Evolutionary conservation across 1,284 basidiomycete genomes (phyloP), one percentile per base, ranked within the genome.

Genomic region (Trichosporon sp.): DNA sequence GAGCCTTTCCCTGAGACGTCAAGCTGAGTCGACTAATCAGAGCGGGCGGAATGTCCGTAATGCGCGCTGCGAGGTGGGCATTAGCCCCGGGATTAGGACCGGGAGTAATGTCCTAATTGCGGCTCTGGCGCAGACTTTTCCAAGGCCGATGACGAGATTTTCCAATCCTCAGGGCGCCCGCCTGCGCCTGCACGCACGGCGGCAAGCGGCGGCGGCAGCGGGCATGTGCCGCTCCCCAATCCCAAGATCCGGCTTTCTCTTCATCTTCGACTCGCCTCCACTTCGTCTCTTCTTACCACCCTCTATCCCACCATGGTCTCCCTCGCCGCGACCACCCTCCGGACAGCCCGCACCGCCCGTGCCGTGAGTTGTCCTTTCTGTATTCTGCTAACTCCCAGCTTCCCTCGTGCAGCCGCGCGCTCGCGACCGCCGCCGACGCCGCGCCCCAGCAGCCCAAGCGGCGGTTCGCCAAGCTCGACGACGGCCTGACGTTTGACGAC

Each of bases 401-500:
- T n/a, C 31, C 65, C n/a, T 66, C 65, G 68, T 64, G 62, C 65
- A 66, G 68, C 6, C 73, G 78, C 32, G 64, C 70, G 3, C 72
- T 80, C 8, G 78, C 78, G 18, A 80, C 78, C 15, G 62, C 71
- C 12, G 72, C 75, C 51, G 69, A 71, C 18, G 67, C 66, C 9
- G 44, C 69, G 27, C 67, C 70, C 34, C 23, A 29, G 25, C 23
- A 56, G 51, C 27, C 47, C 15, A 73, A 73, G 66, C 64, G 71
- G 32, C 72, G 74, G 32, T 77, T 78, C 58, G 62, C 75, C 72
- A 85, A 85, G 63, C 86, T 96, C 9, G 88, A 88, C 25, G 86
- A 87, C 62, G 93, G 92, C 0, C 90, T 92, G 44, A 87, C 88
- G 21, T 85, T 98, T 47, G 91, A 92, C 77, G 93, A 97, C 77